Evolutionary conservation across 345 rosid genomes (phyloP).

Genomic region (Populus euphratica): DNA sequence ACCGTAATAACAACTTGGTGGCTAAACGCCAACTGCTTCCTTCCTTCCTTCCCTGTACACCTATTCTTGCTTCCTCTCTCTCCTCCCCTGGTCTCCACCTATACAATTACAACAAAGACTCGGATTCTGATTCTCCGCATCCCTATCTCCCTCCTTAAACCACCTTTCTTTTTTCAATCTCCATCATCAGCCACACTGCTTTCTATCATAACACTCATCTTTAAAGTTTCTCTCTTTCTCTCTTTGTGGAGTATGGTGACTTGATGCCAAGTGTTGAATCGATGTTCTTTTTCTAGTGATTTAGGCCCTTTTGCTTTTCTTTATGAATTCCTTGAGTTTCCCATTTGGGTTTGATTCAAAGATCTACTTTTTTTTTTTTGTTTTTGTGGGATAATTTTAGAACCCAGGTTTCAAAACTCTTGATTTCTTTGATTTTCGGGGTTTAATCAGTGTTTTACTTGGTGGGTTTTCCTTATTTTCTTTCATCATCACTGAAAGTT

Average conservation of each 20-base stretch:
- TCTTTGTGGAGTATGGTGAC: too few species aligned
- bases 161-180: neutral
- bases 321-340: neutral
- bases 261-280: too few species aligned
- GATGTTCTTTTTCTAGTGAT: neutral
- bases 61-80: neutral
- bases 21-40: neutral
- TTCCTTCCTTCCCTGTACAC: neutral
- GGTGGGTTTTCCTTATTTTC: neutral
- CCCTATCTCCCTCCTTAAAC: neutral
- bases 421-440: neutral
- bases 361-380: neutral
- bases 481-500: neutral
- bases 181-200: neutral
- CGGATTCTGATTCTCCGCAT: neutral
- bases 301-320: neutral
- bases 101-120: neutral
- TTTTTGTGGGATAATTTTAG: neutral
- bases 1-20: neutral
- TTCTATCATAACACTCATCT: neutral
- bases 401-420: neutral
- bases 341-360: neutral
- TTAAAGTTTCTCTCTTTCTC: neutral
- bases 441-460: neutral
- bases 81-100: neutral